phyloP scores from a whole-genome alignment of 148 eudicot genomes.

The Dianthus caryophyllus region DNA sequence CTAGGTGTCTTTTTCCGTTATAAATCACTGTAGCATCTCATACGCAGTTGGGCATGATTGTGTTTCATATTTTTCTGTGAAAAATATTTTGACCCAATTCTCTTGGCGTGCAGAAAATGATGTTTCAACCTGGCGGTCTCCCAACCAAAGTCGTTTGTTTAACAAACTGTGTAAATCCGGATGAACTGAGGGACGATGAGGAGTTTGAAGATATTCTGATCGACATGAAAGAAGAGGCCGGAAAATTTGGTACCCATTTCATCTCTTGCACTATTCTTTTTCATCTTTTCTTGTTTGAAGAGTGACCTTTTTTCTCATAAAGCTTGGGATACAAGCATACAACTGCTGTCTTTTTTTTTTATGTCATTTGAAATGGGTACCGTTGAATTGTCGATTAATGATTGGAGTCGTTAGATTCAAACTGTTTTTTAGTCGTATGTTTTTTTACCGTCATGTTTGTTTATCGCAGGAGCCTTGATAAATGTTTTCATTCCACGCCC shows the following conservation, averaged over 20 bases:
- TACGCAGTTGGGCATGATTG: background rate
- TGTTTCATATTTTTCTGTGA: background rate
- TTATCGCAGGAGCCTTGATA: slow-evolving; percentile 64
- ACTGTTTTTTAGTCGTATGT: background rate
- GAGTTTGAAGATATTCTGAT: slow-evolving; percentile 33
- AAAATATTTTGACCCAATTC: background rate
- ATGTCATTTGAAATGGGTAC: background rate
- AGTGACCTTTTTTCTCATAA: background rate
- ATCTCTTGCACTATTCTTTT: background rate
- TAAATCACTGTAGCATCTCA: background rate
- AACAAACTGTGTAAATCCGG: slow-evolving; percentile 33
- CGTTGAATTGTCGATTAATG: background rate
- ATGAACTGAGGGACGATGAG: slow-evolving; percentile 34
- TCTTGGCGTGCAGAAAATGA: slow-evolving; percentile 51
- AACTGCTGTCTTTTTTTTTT: background rate
- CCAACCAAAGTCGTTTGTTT: slow-evolving; percentile 71
- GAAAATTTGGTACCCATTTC: slow-evolving; percentile 32
- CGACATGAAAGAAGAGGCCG: slow-evolving; percentile 38
- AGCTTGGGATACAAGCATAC: background rate
- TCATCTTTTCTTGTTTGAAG: background rate
- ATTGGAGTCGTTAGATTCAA: background rate
- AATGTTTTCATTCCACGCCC: slow-evolving; percentile 83
- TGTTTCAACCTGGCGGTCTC: slow-evolving; percentile 54
- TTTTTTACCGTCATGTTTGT: background rate
- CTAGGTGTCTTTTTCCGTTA: no score